Evolutionary conservation across 2,329 filamentous ascomycete species (phyloP).

Genomic region (Fusarium heterosporum): DNA sequence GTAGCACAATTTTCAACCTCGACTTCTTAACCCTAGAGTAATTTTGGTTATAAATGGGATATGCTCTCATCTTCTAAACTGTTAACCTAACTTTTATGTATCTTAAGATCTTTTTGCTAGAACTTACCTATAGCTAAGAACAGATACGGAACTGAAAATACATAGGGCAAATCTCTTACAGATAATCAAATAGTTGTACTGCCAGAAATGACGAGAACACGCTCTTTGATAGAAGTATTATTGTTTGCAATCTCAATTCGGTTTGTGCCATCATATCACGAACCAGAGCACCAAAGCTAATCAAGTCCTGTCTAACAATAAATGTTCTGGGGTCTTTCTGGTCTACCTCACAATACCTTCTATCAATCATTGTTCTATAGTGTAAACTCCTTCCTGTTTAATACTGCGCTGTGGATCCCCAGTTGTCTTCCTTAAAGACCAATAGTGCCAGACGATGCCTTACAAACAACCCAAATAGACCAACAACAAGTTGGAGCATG

Average conservation of each 20-base stretch:
- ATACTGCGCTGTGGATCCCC: constrained; percentile 55
- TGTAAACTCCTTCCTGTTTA: constrained; percentile 15
- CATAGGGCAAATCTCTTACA: too few relatives aligned
- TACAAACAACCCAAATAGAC: constrained; percentile 85
- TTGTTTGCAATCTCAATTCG: background rate
- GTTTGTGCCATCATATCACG: background rate
- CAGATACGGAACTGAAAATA: too few relatives aligned
- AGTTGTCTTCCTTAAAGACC: constrained; percentile 92
- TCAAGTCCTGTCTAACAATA: background rate
- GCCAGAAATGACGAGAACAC: constrained; percentile 33
- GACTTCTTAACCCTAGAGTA: too few relatives aligned
- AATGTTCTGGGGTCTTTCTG: background rate
- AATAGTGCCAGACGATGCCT: constrained; percentile 87
- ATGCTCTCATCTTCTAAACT: too few relatives aligned
- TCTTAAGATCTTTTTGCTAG: too few relatives aligned
- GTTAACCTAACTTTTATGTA: too few relatives aligned
- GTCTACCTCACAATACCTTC: background rate
- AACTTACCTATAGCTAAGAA: too few relatives aligned
- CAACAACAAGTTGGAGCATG: constrained; percentile 79
- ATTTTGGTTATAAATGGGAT: too few relatives aligned
- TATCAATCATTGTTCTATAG: background rate
- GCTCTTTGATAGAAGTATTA: constrained; percentile 23
- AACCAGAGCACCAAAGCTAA: background rate
- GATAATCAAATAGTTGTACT: background rate
- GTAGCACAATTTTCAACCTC: background rate